Conservation (phyloP, 345 rosid genomes). For the Barbarea vulgaris region DNA sequence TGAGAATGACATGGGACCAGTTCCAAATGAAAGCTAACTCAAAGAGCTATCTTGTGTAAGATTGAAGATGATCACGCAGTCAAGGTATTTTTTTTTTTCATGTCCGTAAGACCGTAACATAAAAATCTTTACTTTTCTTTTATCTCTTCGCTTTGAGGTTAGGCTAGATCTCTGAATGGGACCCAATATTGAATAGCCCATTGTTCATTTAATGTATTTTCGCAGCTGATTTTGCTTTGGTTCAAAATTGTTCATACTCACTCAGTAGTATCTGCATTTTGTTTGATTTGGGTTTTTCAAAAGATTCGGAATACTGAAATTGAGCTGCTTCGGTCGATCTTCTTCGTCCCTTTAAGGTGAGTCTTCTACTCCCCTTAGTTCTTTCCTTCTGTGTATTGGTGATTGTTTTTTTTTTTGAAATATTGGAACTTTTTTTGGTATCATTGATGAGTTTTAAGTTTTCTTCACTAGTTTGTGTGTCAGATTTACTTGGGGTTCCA, state of each 20-base stretch:
- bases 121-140: constrained; percentile 40
- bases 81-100: constrained; percentile 37
- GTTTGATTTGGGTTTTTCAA: too few species aligned
- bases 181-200: constrained; percentile 41
- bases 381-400: background rate
- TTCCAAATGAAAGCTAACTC: too few species aligned
- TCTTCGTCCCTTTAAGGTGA: constrained; percentile 24
- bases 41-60: too few species aligned
- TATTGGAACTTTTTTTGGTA: constrained; percentile 5
- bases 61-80: too few species aligned
- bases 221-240: constrained; percentile 40
- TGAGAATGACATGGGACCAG: too few species aligned
- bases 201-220: constrained; percentile 47
- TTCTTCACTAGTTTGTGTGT: constrained; percentile 22
- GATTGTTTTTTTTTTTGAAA: background rate
- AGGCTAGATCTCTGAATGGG: constrained; percentile 48
- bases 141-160: constrained; percentile 25
- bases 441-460: constrained; percentile 7
- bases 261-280: too few species aligned
- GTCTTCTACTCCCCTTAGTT: background rate
- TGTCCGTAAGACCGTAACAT: constrained; percentile 32
- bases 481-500: constrained; percentile 32
- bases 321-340: too few species aligned
- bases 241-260: constrained; percentile 38
- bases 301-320: too few species aligned